Conservation (phyloP, 768 basidiomycete genomes). For the Sistotremastrum niveocremeum region DNA sequence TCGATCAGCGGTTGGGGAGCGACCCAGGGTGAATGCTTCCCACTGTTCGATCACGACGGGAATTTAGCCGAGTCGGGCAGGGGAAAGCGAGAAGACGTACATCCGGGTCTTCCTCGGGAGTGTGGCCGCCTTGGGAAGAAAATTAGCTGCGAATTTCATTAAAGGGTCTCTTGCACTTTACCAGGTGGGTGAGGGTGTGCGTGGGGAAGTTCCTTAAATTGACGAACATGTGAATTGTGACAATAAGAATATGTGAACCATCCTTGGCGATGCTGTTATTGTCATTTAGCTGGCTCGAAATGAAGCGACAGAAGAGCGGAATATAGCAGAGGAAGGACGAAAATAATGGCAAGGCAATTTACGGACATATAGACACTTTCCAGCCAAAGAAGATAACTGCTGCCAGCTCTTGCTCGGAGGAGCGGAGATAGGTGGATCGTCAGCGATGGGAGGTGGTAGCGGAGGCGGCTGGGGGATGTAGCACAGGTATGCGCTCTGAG, state of each 20-base stretch:
- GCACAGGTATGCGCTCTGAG: slow-evolving; percentile 59
- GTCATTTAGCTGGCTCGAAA: slow-evolving; percentile 10
- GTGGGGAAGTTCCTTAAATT: slow-evolving; percentile 77
- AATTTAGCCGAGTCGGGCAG: slow-evolving; percentile 6
- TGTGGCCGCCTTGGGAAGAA: slow-evolving; percentile 42
- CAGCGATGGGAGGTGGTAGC: slow-evolving; percentile 29
- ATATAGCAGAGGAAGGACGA: slow-evolving; percentile 16
- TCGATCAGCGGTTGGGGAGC: slow-evolving; percentile 41
- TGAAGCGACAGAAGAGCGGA: slow-evolving; percentile 17
- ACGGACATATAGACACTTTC: slow-evolving; percentile 77
- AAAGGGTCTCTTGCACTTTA: slow-evolving; percentile 21
- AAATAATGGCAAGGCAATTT: not conserved
- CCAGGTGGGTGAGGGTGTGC: slow-evolving; percentile 53
- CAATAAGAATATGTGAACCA: slow-evolving; percentile 99
- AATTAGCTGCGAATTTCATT: slow-evolving; percentile 4
- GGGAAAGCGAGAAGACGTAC: slow-evolving; percentile 26
- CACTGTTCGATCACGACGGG: slow-evolving; percentile 29
- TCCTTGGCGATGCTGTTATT: slow-evolving; percentile 58
- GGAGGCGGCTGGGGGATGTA: slow-evolving; percentile 49
- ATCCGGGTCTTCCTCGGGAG: slow-evolving; percentile 76
- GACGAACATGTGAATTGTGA: slow-evolving; percentile 88
- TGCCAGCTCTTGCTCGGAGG: slow-evolving; percentile 72
- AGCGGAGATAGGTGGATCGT: slow-evolving; percentile 44
- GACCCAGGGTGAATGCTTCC: slow-evolving; percentile 69
- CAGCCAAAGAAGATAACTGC: slow-evolving; percentile 64